phyloP scores from a whole-genome alignment of 768 basidiomycete species.

The Amanita subjunquillea region DNA sequence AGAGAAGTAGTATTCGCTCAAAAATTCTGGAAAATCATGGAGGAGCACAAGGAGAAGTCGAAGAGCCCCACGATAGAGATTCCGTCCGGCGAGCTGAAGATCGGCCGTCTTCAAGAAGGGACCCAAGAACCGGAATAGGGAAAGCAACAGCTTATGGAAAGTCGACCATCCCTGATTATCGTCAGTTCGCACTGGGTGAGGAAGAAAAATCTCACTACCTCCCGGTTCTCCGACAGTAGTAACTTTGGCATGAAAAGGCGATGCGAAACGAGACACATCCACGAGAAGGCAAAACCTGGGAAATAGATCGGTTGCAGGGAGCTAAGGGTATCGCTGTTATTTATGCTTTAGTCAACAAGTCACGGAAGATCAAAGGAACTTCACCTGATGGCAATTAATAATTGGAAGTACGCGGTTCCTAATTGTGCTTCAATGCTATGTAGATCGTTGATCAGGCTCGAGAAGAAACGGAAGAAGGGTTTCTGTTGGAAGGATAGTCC shows the following conservation, averaged over 20 bases:
- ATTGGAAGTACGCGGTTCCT: slow-evolving; percentile 82
- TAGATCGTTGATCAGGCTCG: slow-evolving; percentile 87
- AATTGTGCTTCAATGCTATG: slow-evolving; percentile 78
- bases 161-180: slow-evolving; percentile 75
- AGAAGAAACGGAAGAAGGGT: slow-evolving; percentile 98
- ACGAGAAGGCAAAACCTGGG: slow-evolving; percentile 97
- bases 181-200: slow-evolving; percentile 3
- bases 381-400: slow-evolving; percentile 83
- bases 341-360: not conserved
- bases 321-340: slow-evolving; percentile 79
- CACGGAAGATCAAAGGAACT: slow-evolving; percentile 10
- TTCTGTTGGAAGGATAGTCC: slow-evolving; percentile 89
- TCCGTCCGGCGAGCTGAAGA: slow-evolving; percentile 69
- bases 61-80: slow-evolving; percentile 84
- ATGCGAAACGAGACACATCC: slow-evolving; percentile 95
- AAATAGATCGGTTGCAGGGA: slow-evolving; percentile 94
- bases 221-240: slow-evolving; percentile 77
- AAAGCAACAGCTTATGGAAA: slow-evolving; percentile 89
- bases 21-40: slow-evolving; percentile 98
- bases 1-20: slow-evolving; percentile 94
- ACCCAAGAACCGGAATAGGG: slow-evolving; percentile 89
- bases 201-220: slow-evolving; percentile 34
- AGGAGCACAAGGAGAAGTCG: slow-evolving; percentile 89
- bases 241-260: slow-evolving; percentile 96
- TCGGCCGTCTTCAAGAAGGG: slow-evolving; percentile 84